phyloP scores from a whole-genome alignment of 2,329 filamentous ascomycete species.

The Talaromyces verruculosus region DNA sequence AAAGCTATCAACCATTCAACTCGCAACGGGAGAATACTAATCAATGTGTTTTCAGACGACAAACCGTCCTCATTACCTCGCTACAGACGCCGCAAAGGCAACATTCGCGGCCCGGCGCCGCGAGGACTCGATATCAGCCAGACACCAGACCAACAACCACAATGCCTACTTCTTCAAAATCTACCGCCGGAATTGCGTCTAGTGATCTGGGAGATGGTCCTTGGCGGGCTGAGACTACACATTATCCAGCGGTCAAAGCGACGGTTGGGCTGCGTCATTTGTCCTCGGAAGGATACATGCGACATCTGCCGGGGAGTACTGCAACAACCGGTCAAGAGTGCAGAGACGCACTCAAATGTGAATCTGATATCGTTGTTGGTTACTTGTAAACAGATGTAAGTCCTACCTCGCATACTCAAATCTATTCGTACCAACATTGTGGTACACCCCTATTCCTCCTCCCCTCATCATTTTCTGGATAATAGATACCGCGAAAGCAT shows the following conservation, averaged over 20 bases:
- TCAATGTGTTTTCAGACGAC: conserved; percentile 14
- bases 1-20: not conserved
- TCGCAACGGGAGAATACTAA: not conserved
- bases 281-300: conserved; percentile 31
- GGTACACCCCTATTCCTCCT: not conserved
- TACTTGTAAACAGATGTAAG: conserved; percentile 40
- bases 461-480: not conserved
- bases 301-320: conserved; percentile 37
- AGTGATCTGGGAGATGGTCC: conserved; percentile 39
- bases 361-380: conserved; percentile 33
- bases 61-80: conserved; percentile 23
- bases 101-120: conserved; percentile 16
- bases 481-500: conserved; percentile 40
- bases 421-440: not conserved
- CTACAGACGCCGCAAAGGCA: conserved; percentile 22
- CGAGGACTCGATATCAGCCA: conserved; percentile 23
- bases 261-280: conserved; percentile 36
- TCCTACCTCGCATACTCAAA: not conserved
- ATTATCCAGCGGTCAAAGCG: conserved; percentile 37
- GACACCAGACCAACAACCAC: conserved; percentile 26
- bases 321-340: conserved; percentile 31
- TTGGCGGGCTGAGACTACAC: conserved; percentile 33
- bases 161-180: conserved; percentile 33
- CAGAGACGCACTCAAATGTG: conserved; percentile 13
- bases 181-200: conserved; percentile 39